Percentiles rank a stretch among this genome's conserved stretches.
Evolutionary conservation across 2,329 filamentous ascomycete genomes (phyloP).

Genomic region (Emergomyces orientalis): DNA sequence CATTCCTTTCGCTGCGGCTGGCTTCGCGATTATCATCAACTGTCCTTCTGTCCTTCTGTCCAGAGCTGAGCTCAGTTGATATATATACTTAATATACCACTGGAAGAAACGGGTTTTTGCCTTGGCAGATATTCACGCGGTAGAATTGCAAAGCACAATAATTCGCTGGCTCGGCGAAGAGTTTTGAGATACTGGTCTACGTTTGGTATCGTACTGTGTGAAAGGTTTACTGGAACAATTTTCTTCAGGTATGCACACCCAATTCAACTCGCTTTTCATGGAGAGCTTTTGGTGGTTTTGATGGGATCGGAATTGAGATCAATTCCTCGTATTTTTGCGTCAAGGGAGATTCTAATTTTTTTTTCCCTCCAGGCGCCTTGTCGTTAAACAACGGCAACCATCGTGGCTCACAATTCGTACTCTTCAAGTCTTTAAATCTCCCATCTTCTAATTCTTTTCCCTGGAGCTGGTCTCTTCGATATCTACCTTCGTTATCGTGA

Average conservation of each 20-base stretch:
- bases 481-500: neutral
- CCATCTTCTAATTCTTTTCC: neutral
- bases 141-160: neutral
- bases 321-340: neutral
- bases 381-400: neutral
- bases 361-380: neutral
- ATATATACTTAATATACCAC: neutral
- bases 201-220: neutral
- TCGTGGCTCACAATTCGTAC: neutral
- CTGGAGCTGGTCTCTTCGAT: constrained; percentile 4
- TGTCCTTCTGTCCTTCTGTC: neutral
- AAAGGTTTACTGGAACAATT: neutral
- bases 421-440: neutral
- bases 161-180: neutral
- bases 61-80: neutral
- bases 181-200: neutral
- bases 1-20: constrained; percentile 9
- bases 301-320: neutral
- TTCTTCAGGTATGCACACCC: neutral
- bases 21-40: constrained; percentile 8
- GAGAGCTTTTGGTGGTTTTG: neutral
- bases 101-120: neutral
- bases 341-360: neutral
- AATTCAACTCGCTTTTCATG: neutral
- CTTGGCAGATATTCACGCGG: neutral